phyloP scores from a whole-genome alignment of 805 yeast species.

The Saturnispora mendoncae region DNA sequence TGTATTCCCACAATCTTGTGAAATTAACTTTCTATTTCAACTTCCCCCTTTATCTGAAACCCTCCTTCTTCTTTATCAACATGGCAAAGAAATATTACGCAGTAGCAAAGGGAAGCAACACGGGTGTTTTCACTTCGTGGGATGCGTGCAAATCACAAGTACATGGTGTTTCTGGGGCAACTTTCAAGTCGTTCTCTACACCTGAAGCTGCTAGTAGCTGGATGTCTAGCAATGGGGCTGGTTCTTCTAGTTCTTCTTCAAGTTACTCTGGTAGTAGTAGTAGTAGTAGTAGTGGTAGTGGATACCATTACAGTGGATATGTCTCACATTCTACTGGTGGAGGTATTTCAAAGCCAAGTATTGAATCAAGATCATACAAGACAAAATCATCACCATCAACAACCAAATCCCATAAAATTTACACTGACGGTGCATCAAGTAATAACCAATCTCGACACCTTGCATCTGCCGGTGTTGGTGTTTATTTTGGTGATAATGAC shows the following conservation, averaged over 20 bases:
- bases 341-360: not conserved
- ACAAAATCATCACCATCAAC: no score
- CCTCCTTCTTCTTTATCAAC: not conserved
- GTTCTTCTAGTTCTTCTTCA: not conserved
- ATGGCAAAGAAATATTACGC: constrained; percentile 34
- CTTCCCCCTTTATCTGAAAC: no score
- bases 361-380: no score
- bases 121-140: constrained; percentile 61
- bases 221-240: constrained; percentile 16
- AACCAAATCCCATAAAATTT: constrained; percentile 34
- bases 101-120: constrained; percentile 41
- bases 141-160: constrained; percentile 43
- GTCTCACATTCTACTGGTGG: no score
- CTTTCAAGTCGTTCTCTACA: constrained; percentile 46
- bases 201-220: constrained; percentile 41
- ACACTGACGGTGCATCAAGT: constrained; percentile 72
- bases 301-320: no score
- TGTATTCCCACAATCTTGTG: no score
- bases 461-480: constrained; percentile 61
- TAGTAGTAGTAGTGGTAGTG: not conserved
- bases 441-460: constrained; percentile 44
- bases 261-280: not conserved
- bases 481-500: constrained; percentile 52
- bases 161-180: constrained; percentile 47
- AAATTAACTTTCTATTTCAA: no score